Base-by-base conservation (phyloP, 202 grass and related monocot genomes). In the Setaria italica region DNA sequence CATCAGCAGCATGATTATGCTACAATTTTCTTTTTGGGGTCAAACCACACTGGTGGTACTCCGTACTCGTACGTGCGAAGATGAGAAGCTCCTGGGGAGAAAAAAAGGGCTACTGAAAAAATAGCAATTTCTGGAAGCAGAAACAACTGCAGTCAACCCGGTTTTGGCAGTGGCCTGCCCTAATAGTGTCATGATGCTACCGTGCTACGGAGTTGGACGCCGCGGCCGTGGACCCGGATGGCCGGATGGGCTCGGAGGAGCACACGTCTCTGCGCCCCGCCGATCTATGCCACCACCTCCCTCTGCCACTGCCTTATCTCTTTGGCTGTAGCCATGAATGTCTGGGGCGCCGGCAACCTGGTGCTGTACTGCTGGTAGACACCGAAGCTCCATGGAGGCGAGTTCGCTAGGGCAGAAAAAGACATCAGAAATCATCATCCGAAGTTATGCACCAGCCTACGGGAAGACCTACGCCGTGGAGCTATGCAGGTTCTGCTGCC, bases 1-100 rank as follows among this genome's bases (percentile, higher is more conserved):
- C 79, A 15, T 77, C n/a, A 46, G 37, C 80, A 62, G 33, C 79
- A 19, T 72, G 80, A 70, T 32, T 70, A 16, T 20, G 47, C 5
- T 57, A 32, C 14, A 32, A 25, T 73, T 33, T 72, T 37, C 2
- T 66, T 50, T 0, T 59, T 19, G 10, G 32, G 49, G 55, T 58
- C 20, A 58, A 58, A 0, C 58, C 66, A 59, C 14, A 3, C 14
- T 19, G 13, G 14, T 43, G 10, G 9, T 30, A 30, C 20, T 2
- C 12, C 25, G 13, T 9, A 7, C 13, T 14, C 0, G 76, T 80
- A 56, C 37, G 39, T 34, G 80, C 66, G 8, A 30, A 7, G 37
- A 82, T 46, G 50, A 41, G 51, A 9, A 12, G 37, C 37, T 68
- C 35, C 0, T 17, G 0, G 35, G 39, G 32, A 8, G 11, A 37